Base-by-base conservation (phyloP, 2,329 filamentous ascomycete genomes). In the Penicillium sp. region DNA sequence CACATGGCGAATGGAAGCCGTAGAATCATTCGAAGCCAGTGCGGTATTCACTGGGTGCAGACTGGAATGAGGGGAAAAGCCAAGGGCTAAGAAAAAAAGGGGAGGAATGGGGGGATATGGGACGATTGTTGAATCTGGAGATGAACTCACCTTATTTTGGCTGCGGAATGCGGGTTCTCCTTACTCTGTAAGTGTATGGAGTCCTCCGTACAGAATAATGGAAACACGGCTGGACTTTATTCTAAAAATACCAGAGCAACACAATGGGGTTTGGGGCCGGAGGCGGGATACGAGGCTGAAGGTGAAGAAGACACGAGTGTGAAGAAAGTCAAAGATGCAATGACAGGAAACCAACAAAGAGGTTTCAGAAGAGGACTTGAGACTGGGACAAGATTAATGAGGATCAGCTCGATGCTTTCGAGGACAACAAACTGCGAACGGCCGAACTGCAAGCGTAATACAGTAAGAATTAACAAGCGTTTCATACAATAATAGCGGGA, bases 131-230 rank as follows among this genome's bases (percentile, higher is more conserved):
- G 43, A 64, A 60, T 52, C 55, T 34, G 48, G 55, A 31, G 37
- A 54, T 56, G 60, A 59, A 43, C 39, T 45, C 56, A n/a, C 5
- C 17, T 41, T 41, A 8, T 47, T 61, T 62, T 57, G 60, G 31
- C 49, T 58, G 58, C 63, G 62, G 65, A 68, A 67, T 67, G 66
- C 66, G 66, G 65, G 61, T 28, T 55, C 60, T 63, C 60, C 65
- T 61, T 65, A 62, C 65, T 65, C 58, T 61, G 60, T 61, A 64
- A n/a, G 4, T 5, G 12, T 28, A 45, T 47, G 43, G 43, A 47
- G 43, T 31, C 25, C 42, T 15, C 20, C 25, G 25, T 28, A 28
- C 25, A 28, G 25, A 22, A 22, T 22, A 22, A 3, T 31, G 31
- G 31, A 31, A 8, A 10, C 31, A 10, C 31, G 7, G 6, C 31